A percentile compares a stretch with the other conserved stretches of the same genome.
Conservation (phyloP, 208 protist genomes). For the Crithidia brevicula region DNA sequence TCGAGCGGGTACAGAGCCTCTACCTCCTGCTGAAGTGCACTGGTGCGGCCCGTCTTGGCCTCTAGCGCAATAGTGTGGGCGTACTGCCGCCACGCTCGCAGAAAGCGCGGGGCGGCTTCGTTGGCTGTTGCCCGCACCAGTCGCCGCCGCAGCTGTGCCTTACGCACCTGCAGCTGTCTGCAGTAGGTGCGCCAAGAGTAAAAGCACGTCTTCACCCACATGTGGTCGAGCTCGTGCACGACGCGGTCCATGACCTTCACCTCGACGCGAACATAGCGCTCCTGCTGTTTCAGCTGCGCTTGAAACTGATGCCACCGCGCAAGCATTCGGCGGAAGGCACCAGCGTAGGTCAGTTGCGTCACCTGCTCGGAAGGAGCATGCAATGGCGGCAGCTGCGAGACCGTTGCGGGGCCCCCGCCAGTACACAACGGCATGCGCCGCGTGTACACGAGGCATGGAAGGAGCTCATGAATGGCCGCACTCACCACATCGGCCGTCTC, state of each 20-base stretch:
- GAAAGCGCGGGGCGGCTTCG: constrained; percentile 49
- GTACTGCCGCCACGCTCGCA: constrained; percentile 76
- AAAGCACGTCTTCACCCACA: constrained; percentile 90
- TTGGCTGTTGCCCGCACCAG: constrained; percentile 48
- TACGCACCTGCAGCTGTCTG: constrained; percentile 52
- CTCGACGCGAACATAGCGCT: constrained; percentile 50
- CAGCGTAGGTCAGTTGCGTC: constrained; percentile 55
- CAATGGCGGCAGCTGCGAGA: neutral
- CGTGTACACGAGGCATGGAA: constrained; percentile 80
- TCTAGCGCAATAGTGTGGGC: constrained; percentile 72
- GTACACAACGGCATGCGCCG: constrained; percentile 22
- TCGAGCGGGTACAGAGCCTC: constrained; percentile 69
- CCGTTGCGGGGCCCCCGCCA: too few species aligned
- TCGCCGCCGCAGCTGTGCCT: constrained; percentile 62
- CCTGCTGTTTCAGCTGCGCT: constrained; percentile 34
- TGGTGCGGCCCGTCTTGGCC: constrained; percentile 60
- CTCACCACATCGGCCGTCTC: constrained; percentile 56
- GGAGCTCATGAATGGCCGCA: constrained; percentile 76
- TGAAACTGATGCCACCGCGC: constrained; percentile 54
- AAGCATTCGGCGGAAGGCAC: constrained; percentile 72
- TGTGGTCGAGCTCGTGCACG: constrained; percentile 61
- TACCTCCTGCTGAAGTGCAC: constrained; percentile 59
- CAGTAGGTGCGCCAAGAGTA: constrained; percentile 77
- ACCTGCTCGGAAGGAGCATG: constrained; percentile 4
- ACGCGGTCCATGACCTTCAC: constrained; percentile 75